These are phyloP conservation scores for Phylloporus scabripes DNA, from an alignment of 768 basidiomycete species.

Conservation along the genomic window DNA sequence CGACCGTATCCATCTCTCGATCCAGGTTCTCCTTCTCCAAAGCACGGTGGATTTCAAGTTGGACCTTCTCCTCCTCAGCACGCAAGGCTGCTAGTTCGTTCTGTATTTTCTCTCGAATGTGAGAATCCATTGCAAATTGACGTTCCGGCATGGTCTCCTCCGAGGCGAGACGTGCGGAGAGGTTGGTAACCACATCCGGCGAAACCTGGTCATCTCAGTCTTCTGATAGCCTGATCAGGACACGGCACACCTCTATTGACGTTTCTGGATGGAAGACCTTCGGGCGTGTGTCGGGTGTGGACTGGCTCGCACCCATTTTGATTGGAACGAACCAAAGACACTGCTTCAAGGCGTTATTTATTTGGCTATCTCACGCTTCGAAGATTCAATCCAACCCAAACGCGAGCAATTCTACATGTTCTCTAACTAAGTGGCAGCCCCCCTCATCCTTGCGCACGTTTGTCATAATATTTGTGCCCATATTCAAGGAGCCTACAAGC, in stretches of 20 bases:
- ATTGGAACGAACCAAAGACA: background rate
- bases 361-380: background rate
- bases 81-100: slow-evolving; percentile 61
- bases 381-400: background rate
- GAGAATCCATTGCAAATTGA: slow-evolving; percentile 68
- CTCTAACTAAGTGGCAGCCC: too few species aligned
- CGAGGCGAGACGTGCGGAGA: slow-evolving; percentile 58
- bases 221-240: background rate
- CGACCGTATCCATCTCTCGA: slow-evolving; percentile 55
- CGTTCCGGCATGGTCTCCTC: slow-evolving; percentile 59
- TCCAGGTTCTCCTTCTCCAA: slow-evolving; percentile 88
- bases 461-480: slow-evolving; percentile 43
- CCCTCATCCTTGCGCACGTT: slow-evolving; percentile 10
- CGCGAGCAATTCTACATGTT: background rate
- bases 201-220: slow-evolving; percentile 54
- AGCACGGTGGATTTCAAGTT: slow-evolving; percentile 66
- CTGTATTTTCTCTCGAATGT: slow-evolving; percentile 67
- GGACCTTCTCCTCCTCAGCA: slow-evolving; percentile 64
- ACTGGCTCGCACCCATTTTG: slow-evolving; percentile 65
- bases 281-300: slow-evolving; percentile 49
- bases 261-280: slow-evolving; percentile 54
- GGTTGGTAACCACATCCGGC: slow-evolving; percentile 74
- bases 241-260: slow-evolving; percentile 44
- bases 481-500: slow-evolving; percentile 42
- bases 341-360: background rate